Evolutionary conservation across 2,329 filamentous ascomycete genomes (phyloP), one percentile per base, ranked within the genome.

Genomic region (Cordyceps tenuipes): DNA sequence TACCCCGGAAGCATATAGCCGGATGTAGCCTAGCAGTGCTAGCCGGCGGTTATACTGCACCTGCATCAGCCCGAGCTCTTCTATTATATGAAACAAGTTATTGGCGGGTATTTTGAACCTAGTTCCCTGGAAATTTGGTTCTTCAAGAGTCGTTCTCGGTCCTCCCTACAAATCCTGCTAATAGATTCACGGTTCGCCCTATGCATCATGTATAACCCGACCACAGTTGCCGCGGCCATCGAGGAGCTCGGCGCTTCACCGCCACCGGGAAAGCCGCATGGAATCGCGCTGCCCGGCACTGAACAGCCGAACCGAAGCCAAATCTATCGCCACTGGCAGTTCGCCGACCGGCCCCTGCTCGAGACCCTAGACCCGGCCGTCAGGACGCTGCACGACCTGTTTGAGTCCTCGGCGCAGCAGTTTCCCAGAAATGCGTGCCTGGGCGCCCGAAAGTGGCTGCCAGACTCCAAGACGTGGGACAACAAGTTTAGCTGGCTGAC

Each of bases 261-360:
- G 52, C 86, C 90, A 3, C 82, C 87, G 9, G 91, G 91, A 64
- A 77, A 83, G 53, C 89, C 91, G 1, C 94, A 94, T 71, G 89
- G 88, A 50, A 78, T 96, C 15, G 77, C 90, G 13, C 68, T 99
- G 21, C 87, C 91, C 0, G 89, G 89, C 63, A 87, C 88, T 51
- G 84, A 89, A 73, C 78, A 80, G 62, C 85, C 89, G 53, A 89
- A 86, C 62, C 86, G 91, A 66, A 88, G 82, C 54, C 77, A 84
- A 51, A 76, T 95, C 64, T 97, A 97, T 75, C 85, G 94, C 63
- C 88, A 96, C 74, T 95, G 87, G 84, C 83, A 83, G 64, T 87
- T 87, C 69, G 80, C 81, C 61, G 86, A 96, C 74, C 83, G 83
- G 62, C 82, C 83, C 49, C 76, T 92, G 59, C 74, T 93, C 36